Evolutionary conservation across 176 grass and related monocot genomes (phyloP).

Genomic region (Oryza officinalis): DNA sequence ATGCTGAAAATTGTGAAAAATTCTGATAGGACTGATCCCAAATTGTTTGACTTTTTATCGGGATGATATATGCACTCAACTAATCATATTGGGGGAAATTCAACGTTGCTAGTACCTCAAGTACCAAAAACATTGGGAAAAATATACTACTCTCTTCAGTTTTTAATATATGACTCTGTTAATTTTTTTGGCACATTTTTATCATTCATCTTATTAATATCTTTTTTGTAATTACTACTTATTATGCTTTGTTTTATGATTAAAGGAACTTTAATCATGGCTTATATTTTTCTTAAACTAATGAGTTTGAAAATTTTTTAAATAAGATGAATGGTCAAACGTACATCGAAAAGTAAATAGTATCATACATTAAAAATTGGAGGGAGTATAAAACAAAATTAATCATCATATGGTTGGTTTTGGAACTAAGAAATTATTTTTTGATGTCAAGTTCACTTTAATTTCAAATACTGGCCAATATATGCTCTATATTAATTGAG

Average conservation of each 20-base stretch:
- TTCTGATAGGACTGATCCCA: not conserved
- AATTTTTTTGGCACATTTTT: too few species aligned
- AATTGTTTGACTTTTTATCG: not conserved
- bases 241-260: too few species aligned
- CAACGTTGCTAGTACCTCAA: not conserved
- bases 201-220: too few species aligned
- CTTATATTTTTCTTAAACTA: too few species aligned
- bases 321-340: too few species aligned
- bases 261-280: too few species aligned
- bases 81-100: not conserved
- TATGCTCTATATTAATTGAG: not conserved
- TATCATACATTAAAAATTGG: too few species aligned
- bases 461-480: not conserved
- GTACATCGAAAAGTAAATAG: too few species aligned
- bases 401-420: not conserved
- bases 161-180: too few species aligned
- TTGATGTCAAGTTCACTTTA: not conserved
- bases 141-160: not conserved
- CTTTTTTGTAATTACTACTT: too few species aligned
- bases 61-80: not conserved
- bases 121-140: not conserved
- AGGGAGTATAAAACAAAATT: not conserved
- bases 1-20: not conserved
- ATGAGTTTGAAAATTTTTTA: too few species aligned
- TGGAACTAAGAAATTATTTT: not conserved